phyloP scores from a whole-genome alignment of 306 rosid species.

The Rosa persica region DNA sequence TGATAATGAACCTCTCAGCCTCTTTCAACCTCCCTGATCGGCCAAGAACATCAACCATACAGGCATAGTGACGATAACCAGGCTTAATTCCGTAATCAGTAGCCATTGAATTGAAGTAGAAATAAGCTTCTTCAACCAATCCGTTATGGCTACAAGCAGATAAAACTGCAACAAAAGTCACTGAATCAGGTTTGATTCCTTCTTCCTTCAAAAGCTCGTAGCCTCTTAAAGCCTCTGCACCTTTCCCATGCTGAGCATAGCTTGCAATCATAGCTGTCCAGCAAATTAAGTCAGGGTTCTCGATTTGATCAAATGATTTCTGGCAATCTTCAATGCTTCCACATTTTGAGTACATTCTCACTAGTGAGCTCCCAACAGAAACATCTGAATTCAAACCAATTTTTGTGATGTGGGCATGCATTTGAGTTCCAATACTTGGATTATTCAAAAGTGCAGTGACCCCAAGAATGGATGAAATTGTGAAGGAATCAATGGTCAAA shows the following conservation, averaged over 20 bases:
- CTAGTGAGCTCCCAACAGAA: constrained; percentile 67
- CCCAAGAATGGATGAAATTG: constrained; percentile 57
- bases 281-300: constrained; percentile 64
- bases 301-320: constrained; percentile 61
- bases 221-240: constrained; percentile 60
- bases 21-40: constrained; percentile 67
- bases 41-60: constrained; percentile 78
- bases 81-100: constrained; percentile 54
- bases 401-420: constrained; percentile 61
- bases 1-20: constrained; percentile 55
- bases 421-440: constrained; percentile 47
- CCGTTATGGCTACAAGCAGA: constrained; percentile 73
- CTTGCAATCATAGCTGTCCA: constrained; percentile 75
- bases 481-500: constrained; percentile 47
- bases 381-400: constrained; percentile 48
- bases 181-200: constrained; percentile 69
- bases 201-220: constrained; percentile 61
- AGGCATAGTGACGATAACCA: constrained; percentile 63
- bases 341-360: constrained; percentile 71
- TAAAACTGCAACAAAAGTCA: constrained; percentile 75
- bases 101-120: constrained; percentile 60
- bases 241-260: constrained; percentile 80
- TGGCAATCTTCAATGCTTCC: constrained; percentile 69
- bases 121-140: constrained; percentile 70
- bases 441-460: constrained; percentile 48